A percentile compares a stretch with the other conserved stretches of the same genome.
Conservation (phyloP, 2,329 filamentous ascomycete species). For the Claviceps maximensis region DNA sequence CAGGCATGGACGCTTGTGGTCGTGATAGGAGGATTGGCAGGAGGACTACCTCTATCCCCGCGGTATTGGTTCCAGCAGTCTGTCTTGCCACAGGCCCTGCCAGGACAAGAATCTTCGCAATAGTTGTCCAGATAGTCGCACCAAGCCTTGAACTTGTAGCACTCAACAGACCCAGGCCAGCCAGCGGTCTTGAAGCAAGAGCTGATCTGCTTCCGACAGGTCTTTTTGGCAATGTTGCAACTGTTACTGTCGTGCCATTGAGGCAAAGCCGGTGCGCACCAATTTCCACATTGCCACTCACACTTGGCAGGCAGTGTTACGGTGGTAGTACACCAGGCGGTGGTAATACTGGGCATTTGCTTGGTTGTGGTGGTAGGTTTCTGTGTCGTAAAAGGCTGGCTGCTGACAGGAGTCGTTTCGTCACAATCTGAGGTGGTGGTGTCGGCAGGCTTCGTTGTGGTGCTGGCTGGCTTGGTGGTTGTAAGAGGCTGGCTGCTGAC, state of each 20-base stretch:
- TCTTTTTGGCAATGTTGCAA: slow-evolving; percentile 30
- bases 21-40: slow-evolving; percentile 14
- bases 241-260: slow-evolving; percentile 28
- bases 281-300: slow-evolving; percentile 41
- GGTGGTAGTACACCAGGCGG: slow-evolving; percentile 34
- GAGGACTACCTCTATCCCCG: slow-evolving; percentile 22
- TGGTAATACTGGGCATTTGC: slow-evolving; percentile 18
- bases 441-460: neutral
- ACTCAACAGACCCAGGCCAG: slow-evolving; percentile 34
- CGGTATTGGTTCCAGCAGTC: slow-evolving; percentile 29
- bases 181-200: slow-evolving; percentile 39
- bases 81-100: slow-evolving; percentile 26
- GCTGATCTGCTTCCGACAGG: slow-evolving; percentile 32
- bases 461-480: neutral
- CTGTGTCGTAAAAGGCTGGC: neutral
- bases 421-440: neutral
- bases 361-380: slow-evolving; percentile 10
- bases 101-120: slow-evolving; percentile 26
- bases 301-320: slow-evolving; percentile 31
- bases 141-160: slow-evolving; percentile 38
- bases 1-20: slow-evolving; percentile 23
- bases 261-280: slow-evolving; percentile 38
- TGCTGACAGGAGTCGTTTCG: neutral
- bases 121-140: slow-evolving; percentile 32
- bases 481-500: neutral